Evolutionary conservation across 148 eudicot genomes (phyloP).

Genomic region (Chenopodium suecicum): DNA sequence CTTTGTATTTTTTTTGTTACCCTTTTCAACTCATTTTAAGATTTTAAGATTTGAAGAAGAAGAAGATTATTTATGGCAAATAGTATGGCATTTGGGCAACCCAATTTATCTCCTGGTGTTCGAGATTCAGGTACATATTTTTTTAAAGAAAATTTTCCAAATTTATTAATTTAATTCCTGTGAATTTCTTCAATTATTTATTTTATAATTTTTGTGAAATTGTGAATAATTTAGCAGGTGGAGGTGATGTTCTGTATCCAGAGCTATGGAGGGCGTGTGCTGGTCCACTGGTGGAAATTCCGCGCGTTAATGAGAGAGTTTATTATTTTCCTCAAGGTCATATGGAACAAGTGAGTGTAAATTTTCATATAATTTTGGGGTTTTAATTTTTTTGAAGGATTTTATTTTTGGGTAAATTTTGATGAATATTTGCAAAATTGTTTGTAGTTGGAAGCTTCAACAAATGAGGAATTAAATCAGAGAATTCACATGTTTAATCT

Average conservation of each 20-base stretch:
- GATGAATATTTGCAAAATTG: constrained; percentile 15
- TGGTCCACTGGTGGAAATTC: constrained; percentile 86
- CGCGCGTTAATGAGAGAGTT: constrained; percentile 56
- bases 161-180: background rate
- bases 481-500: constrained; percentile 62
- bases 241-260: constrained; percentile 43
- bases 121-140: constrained; percentile 27
- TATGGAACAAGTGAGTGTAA: constrained; percentile 74
- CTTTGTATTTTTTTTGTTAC: background rate
- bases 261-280: constrained; percentile 97
- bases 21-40: constrained; percentile 8
- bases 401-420: constrained; percentile 7
- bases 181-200: background rate
- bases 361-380: background rate
- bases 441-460: constrained; percentile 82
- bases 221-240: constrained; percentile 26
- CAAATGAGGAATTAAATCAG: constrained; percentile 66
- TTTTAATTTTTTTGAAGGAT: background rate
- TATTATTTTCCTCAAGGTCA: constrained; percentile 95
- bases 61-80: background rate
- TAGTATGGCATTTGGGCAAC: constrained; percentile 44
- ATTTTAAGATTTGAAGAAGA: background rate
- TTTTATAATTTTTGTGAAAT: background rate
- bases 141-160: background rate
- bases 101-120: constrained; percentile 36